Evolutionary conservation across 2,329 filamentous ascomycete species (phyloP).

Genomic region (Thermothelomyces thermophilus): DNA sequence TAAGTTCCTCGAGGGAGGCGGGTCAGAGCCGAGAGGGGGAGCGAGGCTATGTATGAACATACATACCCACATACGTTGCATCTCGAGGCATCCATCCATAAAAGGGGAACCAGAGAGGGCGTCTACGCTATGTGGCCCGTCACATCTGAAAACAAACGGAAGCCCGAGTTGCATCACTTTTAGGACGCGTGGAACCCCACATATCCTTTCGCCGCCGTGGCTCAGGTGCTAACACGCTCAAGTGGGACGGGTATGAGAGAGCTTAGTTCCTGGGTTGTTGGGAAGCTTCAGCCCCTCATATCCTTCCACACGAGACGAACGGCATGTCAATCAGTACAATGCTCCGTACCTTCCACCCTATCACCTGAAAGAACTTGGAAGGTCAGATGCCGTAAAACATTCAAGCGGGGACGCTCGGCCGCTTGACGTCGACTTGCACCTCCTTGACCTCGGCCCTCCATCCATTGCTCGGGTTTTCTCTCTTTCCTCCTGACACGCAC

Average conservation of each 20-base stretch:
- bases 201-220: background rate
- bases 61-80: too few relatives aligned
- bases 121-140: background rate
- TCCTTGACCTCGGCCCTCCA: conserved; percentile 4
- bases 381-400: conserved; percentile 9
- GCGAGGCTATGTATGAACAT: too few relatives aligned
- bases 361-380: background rate
- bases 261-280: background rate
- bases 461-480: conserved; percentile 2
- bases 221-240: background rate
- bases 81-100: too few relatives aligned
- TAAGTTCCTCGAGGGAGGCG: too few relatives aligned
- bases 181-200: background rate
- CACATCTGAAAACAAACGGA: background rate
- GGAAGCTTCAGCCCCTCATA: conserved; percentile 2
- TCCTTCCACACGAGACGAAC: conserved; percentile 3
- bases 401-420: background rate
- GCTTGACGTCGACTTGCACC: background rate
- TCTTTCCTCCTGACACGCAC: conserved; percentile 1
- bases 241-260: background rate
- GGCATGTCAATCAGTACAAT: background rate
- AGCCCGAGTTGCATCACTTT: background rate
- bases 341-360: background rate
- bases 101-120: background rate
- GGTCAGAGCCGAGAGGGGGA: too few relatives aligned